A percentile compares a stretch with the other conserved stretches of the same genome.
phyloP scores from a whole-genome alignment of 768 basidiomycete species.

The Gyrodon lividus region DNA sequence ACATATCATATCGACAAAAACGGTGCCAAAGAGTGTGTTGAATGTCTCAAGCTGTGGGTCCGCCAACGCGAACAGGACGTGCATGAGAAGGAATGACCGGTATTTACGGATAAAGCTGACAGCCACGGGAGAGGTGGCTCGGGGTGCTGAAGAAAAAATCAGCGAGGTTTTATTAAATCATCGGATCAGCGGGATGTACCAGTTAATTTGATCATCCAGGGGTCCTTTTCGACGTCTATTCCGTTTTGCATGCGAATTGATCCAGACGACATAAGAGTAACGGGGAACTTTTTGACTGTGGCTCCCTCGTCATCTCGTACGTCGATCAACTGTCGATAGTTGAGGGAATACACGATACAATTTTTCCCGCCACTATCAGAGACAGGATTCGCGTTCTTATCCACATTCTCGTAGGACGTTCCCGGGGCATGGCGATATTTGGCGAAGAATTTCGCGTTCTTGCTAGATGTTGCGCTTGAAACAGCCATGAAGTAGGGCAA shows the following conservation, averaged over 20 bases:
- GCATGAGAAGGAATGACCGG: conserved; percentile 20
- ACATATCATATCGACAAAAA: conserved; percentile 22
- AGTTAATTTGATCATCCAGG: conserved; percentile 5
- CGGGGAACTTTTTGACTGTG: conserved; percentile 1
- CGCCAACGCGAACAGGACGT: conserved; percentile 22
- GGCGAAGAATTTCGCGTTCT: conserved; percentile 17
- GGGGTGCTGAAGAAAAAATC: conserved; percentile 5
- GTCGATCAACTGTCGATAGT: conserved; percentile 7
- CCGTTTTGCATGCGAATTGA: conserved; percentile 20
- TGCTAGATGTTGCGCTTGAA: conserved; percentile 20
- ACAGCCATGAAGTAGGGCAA: conserved; percentile 20
- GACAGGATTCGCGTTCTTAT: conserved; percentile 12
- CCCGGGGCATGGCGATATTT: conserved; percentile 11
- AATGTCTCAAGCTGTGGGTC: conserved; percentile 17
- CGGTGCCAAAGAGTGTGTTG: conserved; percentile 13
- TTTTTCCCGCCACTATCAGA: conserved; percentile 19
- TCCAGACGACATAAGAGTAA: conserved; percentile 14
- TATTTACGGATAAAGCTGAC: conserved; percentile 20
- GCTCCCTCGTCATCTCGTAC: conserved; percentile 2
- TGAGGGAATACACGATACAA: conserved; percentile 22
- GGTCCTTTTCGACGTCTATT: conserved; percentile 15
- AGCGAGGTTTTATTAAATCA: not conserved
- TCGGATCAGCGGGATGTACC: not conserved
- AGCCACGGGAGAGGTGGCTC: conserved; percentile 17
- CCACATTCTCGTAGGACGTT: conserved; percentile 12